Conservation (phyloP, 371 early-diverging fungal genomes). For the Rhizopus stolonifer region DNA sequence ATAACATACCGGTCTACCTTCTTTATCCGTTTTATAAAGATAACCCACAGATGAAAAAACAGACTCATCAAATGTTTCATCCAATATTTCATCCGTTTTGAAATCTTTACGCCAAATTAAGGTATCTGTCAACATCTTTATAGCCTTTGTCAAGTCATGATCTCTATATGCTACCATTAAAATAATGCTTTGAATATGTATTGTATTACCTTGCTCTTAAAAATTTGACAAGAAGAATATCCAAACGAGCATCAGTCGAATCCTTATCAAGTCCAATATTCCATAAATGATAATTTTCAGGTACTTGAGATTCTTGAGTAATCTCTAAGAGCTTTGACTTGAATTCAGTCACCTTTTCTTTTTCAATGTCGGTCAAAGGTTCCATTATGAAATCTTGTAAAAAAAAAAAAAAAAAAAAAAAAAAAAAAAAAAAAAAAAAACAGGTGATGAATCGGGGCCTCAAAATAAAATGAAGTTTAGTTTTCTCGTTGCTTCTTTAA, state of each 20-base stretch:
- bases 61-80: conserved; percentile 51
- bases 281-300: conserved; percentile 49
- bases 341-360: conserved; percentile 39
- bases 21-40: conserved; percentile 47
- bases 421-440: conserved; percentile 5
- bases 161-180: too few species aligned
- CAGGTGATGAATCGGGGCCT: too few species aligned
- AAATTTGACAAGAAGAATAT: conserved; percentile 59
- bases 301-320: conserved; percentile 30
- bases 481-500: too few species aligned
- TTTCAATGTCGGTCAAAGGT: conserved; percentile 44
- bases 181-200: too few species aligned
- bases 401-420: neutral
- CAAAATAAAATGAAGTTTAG: neutral
- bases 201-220: conserved; percentile 48
- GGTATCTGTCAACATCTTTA: conserved; percentile 51
- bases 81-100: conserved; percentile 41
- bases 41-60: conserved; percentile 52
- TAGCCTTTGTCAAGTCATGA: conserved; percentile 36
- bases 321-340: conserved; percentile 50
- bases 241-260: conserved; percentile 50
- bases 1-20: conserved; percentile 60
- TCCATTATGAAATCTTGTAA: conserved; percentile 6
- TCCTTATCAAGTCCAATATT: conserved; percentile 45
- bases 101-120: conserved; percentile 59